phyloP scores from a whole-genome alignment of 2,329 filamentous ascomycete species.

The Fusarium irregulare region DNA sequence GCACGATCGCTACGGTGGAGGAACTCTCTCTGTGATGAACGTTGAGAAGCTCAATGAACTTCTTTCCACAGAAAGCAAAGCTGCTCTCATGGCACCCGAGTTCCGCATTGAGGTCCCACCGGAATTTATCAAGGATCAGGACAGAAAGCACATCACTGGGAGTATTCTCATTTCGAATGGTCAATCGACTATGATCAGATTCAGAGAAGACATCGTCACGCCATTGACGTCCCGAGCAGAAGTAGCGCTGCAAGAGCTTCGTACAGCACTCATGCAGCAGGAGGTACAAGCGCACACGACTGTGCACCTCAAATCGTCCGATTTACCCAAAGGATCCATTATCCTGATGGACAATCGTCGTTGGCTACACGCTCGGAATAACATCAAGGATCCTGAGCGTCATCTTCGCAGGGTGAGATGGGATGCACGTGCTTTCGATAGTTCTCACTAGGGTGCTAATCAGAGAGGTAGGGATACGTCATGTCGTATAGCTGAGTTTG shows the following conservation, averaged over 20 bases:
- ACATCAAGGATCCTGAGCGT: slow-evolving; percentile 49
- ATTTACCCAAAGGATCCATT: slow-evolving; percentile 46
- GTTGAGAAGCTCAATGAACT: slow-evolving; percentile 44
- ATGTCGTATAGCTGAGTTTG: background rate
- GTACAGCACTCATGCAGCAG: slow-evolving; percentile 19
- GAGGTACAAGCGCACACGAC: slow-evolving; percentile 30
- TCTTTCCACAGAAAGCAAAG: slow-evolving; percentile 42
- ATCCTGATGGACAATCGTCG: slow-evolving; percentile 51
- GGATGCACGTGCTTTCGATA: slow-evolving; percentile 47
- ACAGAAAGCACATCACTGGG: slow-evolving; percentile 33
- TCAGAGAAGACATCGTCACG: slow-evolving; percentile 49
- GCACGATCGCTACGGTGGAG: slow-evolving; percentile 55
- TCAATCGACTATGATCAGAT: slow-evolving; percentile 43
- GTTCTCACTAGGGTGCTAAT: accelerated
- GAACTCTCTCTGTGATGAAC: slow-evolving; percentile 54
- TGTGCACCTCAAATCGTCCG: slow-evolving; percentile 42
- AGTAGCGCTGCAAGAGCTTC: slow-evolving; percentile 44
- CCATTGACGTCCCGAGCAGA: slow-evolving; percentile 42
- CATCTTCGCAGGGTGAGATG: slow-evolving; percentile 52
- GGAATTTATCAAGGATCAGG: slow-evolving; percentile 50
- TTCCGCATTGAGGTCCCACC: slow-evolving; percentile 50
- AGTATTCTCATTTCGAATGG: slow-evolving; percentile 34
- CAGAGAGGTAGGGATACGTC: background rate
- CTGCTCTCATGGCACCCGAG: slow-evolving; percentile 43
- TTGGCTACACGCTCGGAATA: slow-evolving; percentile 51